Evolutionary conservation across 768 basidiomycete species (phyloP).

Genomic region (Tubosaeta brunneosetosa): DNA sequence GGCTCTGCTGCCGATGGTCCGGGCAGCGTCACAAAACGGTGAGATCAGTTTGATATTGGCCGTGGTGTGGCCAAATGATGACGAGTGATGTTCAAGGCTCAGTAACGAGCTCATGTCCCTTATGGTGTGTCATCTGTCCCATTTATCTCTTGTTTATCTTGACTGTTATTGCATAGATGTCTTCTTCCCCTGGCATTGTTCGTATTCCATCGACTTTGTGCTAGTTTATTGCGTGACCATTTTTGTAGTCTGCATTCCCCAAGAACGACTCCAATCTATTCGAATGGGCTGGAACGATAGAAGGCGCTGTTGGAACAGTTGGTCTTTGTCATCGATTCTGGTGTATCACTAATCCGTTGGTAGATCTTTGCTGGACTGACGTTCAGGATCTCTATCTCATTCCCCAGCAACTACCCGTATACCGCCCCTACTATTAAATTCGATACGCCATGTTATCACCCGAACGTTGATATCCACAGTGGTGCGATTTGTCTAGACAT

Average conservation of each 20-base stretch:
- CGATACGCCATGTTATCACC: constrained; percentile 86
- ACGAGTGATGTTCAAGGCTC: constrained; percentile 41
- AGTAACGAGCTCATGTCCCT: constrained; percentile 84
- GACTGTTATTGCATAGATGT: constrained; percentile 55
- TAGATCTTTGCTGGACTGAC: constrained; percentile 75
- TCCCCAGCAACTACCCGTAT: constrained; percentile 87
- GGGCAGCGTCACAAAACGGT: constrained; percentile 86
- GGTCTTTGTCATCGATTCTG: background rate
- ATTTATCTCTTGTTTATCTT: background rate
- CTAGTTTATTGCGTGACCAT: background rate
- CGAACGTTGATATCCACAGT: constrained; percentile 77
- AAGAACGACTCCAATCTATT: constrained; percentile 83
- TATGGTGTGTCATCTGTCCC: constrained; percentile 55
- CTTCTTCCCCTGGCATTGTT: constrained; percentile 83
- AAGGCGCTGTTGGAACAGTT: constrained; percentile 70
- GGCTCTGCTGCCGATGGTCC: constrained; percentile 52
- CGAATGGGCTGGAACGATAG: constrained; percentile 88
- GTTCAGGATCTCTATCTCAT: constrained; percentile 80
- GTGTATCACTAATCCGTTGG: constrained; percentile 2
- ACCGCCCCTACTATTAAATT: constrained; percentile 82
- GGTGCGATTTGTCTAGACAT: constrained; percentile 87
- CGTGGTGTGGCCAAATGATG: background rate
- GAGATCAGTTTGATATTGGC: background rate
- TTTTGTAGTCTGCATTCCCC: constrained; percentile 79
- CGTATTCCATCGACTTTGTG: constrained; percentile 23